Conservation (phyloP, 1,284 basidiomycete species). For the Phellopilus nigrolimitatus region DNA sequence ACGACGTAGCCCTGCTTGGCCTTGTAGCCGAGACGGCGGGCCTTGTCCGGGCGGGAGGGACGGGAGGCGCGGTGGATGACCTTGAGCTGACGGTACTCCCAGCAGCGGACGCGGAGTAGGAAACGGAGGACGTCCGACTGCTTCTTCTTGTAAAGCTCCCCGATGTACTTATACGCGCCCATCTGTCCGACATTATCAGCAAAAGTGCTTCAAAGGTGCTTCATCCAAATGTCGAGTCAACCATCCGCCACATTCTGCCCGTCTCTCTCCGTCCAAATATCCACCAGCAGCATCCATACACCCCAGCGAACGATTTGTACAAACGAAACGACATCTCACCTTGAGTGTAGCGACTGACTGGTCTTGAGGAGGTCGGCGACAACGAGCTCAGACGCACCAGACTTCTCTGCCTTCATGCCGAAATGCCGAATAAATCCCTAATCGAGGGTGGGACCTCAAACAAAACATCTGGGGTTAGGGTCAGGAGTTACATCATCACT, state of each 20-base stretch:
- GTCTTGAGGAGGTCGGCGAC: background rate
- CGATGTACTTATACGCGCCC: constrained; percentile 97
- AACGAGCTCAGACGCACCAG: too few species aligned
- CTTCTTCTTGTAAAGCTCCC: constrained; percentile 95
- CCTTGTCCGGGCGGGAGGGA: constrained; percentile 98
- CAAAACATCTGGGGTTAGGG: too few species aligned
- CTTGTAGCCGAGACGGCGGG: constrained; percentile 98
- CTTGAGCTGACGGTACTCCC: constrained; percentile 98
- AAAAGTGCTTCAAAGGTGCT: background rate
- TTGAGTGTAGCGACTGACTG: background rate
- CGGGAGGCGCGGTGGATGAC: constrained; percentile 98
- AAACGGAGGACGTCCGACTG: constrained; percentile 98
- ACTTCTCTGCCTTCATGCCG: too few species aligned
- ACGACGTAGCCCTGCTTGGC: constrained; percentile 99
- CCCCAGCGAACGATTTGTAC: background rate
- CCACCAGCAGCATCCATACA: constrained; percentile 3
- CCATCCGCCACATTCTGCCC: constrained; percentile 12
- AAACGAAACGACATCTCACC: constrained; percentile 10
- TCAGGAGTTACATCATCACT: too few species aligned
- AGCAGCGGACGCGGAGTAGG: constrained; percentile 98
- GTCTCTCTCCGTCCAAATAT: background rate
- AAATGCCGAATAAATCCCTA: too few species aligned
- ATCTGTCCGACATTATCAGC: constrained; percentile 38
- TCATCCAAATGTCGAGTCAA: constrained; percentile 13
- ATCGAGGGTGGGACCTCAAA: too few species aligned